Percentiles rank a stretch among this genome's conserved stretches.
These are phyloP conservation scores for Daucus carota DNA, from an alignment of 129 eudicot species.

Conservation along the genomic window DNA sequence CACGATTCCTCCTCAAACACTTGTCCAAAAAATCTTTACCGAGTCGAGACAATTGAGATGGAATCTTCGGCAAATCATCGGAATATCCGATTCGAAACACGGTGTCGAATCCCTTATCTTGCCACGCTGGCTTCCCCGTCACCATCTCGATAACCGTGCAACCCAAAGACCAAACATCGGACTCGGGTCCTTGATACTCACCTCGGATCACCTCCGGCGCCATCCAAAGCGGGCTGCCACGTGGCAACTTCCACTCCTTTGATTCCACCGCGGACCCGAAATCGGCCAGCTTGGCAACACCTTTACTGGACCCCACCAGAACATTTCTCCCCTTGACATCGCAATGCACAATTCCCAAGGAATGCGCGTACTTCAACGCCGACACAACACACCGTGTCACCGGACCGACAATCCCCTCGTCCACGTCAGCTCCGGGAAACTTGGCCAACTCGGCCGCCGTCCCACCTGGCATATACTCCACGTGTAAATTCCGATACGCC, in stretches of 20 bases:
- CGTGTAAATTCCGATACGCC: conserved; percentile 36
- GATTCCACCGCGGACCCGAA: conserved; percentile 54
- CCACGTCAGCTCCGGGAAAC: conserved; percentile 13
- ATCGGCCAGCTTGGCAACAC: conserved; percentile 56
- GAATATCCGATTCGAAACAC: conserved; percentile 48
- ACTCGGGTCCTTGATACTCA: conserved; percentile 66
- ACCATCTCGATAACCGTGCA: conserved; percentile 78
- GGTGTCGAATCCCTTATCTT: conserved; percentile 42
- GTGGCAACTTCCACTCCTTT: conserved; percentile 10
- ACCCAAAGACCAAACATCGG: conserved; percentile 79
- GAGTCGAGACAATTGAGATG: conserved; percentile 28
- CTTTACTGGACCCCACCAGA: conserved; percentile 28
- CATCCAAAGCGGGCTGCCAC: conserved; percentile 91
- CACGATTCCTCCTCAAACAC: conserved; percentile 32
- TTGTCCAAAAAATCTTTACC: conserved; percentile 49
- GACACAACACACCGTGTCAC: conserved; percentile 44
- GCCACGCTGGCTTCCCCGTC: conserved; percentile 73
- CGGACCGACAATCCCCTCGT: conserved; percentile 25
- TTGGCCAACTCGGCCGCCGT: conserved; percentile 39
- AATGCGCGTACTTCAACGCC: conserved; percentile 52
- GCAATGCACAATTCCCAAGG: conserved; percentile 51
- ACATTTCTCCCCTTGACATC: conserved; percentile 69
- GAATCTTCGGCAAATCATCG: conserved; percentile 38
- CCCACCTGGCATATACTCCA: conserved; percentile 84
- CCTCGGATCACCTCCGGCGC: conserved; percentile 76